Conservation (phyloP, 2,329 filamentous ascomycete species). For the Trichoderma sp. region DNA sequence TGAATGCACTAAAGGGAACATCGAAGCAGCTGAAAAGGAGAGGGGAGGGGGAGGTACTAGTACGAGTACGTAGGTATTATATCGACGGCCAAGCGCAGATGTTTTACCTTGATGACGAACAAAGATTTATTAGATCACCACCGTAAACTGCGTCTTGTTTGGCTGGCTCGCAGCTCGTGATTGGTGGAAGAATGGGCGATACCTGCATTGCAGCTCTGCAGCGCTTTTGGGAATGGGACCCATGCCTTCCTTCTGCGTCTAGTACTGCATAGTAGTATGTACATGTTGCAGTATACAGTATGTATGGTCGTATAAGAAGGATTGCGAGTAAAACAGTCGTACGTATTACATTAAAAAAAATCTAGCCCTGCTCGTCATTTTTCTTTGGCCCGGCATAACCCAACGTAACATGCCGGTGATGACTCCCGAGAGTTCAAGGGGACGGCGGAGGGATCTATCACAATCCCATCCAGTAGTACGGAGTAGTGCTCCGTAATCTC, state of each 20-base stretch:
- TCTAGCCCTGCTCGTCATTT: not conserved
- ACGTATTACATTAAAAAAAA: not conserved
- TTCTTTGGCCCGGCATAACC: not conserved
- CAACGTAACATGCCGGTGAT: not conserved
- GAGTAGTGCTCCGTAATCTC: too few species aligned
- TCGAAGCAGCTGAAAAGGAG: not conserved
- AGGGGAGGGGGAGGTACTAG: not conserved
- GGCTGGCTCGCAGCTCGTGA: not conserved
- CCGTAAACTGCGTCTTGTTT: not conserved
- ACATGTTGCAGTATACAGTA: too few species aligned
- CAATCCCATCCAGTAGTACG: not conserved
- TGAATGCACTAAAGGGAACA: too few species aligned
- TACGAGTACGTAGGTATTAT: not conserved
- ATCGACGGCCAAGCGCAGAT: not conserved
- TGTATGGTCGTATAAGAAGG: too few species aligned
- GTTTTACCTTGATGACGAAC: not conserved
- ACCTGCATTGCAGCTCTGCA: not conserved
- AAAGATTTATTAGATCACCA: not conserved
- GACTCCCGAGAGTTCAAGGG: not conserved
- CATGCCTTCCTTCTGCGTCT: not conserved
- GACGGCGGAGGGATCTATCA: not conserved
- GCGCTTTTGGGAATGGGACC: not conserved
- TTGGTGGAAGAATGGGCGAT: slow-evolving; percentile 8
- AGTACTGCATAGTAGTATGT: too few species aligned
- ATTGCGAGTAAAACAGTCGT: too few species aligned